Base-by-base conservation (phyloP, 106 monocot genomes). In the Chionographis japonica region DNA sequence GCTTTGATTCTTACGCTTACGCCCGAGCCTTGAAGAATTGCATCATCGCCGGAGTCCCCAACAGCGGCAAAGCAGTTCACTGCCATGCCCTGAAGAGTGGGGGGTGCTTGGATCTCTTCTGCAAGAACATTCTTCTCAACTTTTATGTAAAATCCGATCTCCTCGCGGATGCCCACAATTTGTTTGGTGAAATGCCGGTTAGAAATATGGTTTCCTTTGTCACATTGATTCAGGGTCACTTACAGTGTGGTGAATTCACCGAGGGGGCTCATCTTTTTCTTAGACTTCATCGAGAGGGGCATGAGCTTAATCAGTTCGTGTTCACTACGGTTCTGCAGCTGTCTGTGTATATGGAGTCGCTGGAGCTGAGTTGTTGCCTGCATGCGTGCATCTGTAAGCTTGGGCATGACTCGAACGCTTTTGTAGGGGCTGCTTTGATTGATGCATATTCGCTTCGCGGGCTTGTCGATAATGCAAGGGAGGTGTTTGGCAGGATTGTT, bases 141-240 rank as follows among this genome's bases (percentile, higher is more conserved):
- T 2, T 85, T 12, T 95, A 95, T 65, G 80, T 69, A 6, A 95
- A 83, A 63, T 73, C 75, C 10, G 79, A 60, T 39, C 56, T 67
- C 41, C 6, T 79, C 27, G 9, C 4, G 0, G 65, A 66, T 49
- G 88, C 88, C 3, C 55, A 56, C 50, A 71, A 51, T 38, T 14
- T 95, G 81, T 91, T 95, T 52, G 91, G 78, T 0, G 88, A 84
- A 86, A 81, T 95, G 88, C 70, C 72, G 17, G 54, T 62, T 2
- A 74, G 82, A 62, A 91, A 95, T 58, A 75, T 78, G 68, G 78
- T 91, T 43, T 91, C 91, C 14, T 95, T 82, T 74, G 88, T 91
- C 60, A 89, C 81, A 12, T 52, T 91, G 20, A 84, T 95, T 42
- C 88, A 89, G 68, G 83, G 81, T 16, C 77, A 80, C 59, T 36